Percentiles rank a stretch among this genome's conserved stretches.
Conservation (phyloP, 257 asterid species). For the Petunia secreta region DNA sequence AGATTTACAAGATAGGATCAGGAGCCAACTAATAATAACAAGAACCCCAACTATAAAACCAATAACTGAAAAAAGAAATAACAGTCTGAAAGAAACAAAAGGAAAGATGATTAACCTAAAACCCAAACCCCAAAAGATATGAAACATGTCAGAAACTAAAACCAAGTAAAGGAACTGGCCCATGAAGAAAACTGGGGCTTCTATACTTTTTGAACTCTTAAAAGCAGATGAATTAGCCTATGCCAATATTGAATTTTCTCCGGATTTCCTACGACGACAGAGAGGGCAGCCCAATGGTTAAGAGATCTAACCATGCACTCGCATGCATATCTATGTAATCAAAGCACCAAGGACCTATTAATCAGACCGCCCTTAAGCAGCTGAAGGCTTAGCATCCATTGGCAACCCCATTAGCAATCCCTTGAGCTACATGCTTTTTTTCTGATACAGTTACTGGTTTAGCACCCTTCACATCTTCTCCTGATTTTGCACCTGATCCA, state of each 20-base stretch:
- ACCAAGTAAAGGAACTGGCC: slow-evolving; percentile 30
- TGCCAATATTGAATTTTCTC: slow-evolving; percentile 14
- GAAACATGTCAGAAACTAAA: slow-evolving; percentile 41
- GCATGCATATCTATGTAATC: not conserved
- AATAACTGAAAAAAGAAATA: not conserved
- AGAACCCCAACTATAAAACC: slow-evolving; percentile 23
- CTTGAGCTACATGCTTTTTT: slow-evolving; percentile 31
- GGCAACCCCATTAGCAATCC: slow-evolving; percentile 43
- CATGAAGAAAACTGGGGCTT: slow-evolving; percentile 38
- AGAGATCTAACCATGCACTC: not conserved
- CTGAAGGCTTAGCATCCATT: slow-evolving; percentile 46
- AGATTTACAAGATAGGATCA: slow-evolving; percentile 35
- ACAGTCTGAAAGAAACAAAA: not conserved
- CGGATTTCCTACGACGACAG: not conserved
- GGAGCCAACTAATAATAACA: slow-evolving; percentile 23
- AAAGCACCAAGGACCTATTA: slow-evolving; percentile 7
- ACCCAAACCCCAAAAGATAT: slow-evolving; percentile 36
- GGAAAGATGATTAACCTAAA: slow-evolving; percentile 25
- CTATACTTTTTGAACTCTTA: slow-evolving; percentile 5
- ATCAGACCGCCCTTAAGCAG: slow-evolving; percentile 29
- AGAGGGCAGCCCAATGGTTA: slow-evolving; percentile 20
- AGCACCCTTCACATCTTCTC: slow-evolving; percentile 27
- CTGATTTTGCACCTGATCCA: slow-evolving; percentile 26
- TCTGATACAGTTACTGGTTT: slow-evolving; percentile 37
- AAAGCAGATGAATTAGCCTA: not conserved